Evolutionary conservation across 805 yeast species (phyloP).

Genomic region (Myxozyma lipomycoides): DNA sequence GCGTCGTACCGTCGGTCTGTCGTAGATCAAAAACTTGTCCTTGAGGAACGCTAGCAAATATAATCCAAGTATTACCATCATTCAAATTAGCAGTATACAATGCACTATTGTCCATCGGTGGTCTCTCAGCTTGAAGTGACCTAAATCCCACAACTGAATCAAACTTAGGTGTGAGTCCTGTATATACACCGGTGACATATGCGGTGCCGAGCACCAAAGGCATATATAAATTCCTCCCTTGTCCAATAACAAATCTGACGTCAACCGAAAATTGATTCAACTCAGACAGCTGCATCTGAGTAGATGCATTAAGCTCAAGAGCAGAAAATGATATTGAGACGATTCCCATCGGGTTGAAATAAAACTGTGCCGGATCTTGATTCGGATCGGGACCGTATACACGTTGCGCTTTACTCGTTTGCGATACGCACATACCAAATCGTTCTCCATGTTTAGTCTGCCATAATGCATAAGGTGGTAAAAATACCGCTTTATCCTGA

Average conservation of each 20-base stretch:
- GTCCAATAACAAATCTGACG: slow-evolving; percentile 20
- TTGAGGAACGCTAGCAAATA: slow-evolving; percentile 50
- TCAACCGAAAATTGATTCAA: slow-evolving; percentile 29
- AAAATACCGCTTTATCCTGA: slow-evolving; percentile 54
- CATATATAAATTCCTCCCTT: slow-evolving; percentile 19
- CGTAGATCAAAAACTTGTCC: slow-evolving; percentile 33
- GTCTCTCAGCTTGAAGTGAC: slow-evolving; percentile 42
- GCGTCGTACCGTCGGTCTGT: slow-evolving; percentile 40
- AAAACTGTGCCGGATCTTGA: slow-evolving; percentile 45
- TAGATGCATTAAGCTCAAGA: slow-evolving; percentile 42
- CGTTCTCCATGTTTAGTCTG: slow-evolving; percentile 53
- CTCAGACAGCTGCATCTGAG: slow-evolving; percentile 29
- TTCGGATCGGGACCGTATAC: slow-evolving; percentile 43
- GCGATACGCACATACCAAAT: slow-evolving; percentile 52
- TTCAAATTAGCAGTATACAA: slow-evolving; percentile 55
- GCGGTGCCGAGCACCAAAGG: slow-evolving; percentile 63
- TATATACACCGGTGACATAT: slow-evolving; percentile 48
- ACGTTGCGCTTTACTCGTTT: slow-evolving; percentile 46
- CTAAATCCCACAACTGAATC: slow-evolving; percentile 53
- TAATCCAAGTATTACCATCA: slow-evolving; percentile 60
- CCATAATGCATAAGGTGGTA: slow-evolving; percentile 67
- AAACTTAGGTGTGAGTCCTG: slow-evolving; percentile 31
- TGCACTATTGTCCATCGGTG: slow-evolving; percentile 42
- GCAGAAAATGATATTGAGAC: slow-evolving; percentile 58
- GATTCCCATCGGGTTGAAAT: slow-evolving; percentile 53